These are phyloP conservation scores for Perkinsus chesapeaki DNA, from an alignment of 169 alveolate genomes.

Conservation along the genomic window DNA sequence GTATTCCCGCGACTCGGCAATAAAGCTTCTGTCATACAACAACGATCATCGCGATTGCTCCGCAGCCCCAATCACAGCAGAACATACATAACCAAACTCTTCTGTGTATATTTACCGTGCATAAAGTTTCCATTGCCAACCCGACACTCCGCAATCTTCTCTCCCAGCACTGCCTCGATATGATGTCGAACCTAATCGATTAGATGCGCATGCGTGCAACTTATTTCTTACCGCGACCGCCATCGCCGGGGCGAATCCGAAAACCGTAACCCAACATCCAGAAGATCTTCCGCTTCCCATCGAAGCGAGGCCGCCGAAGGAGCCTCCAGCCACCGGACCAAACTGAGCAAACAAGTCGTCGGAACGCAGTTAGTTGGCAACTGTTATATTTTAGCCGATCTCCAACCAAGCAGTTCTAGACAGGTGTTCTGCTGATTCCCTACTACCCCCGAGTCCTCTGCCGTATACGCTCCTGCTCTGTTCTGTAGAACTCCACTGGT, in stretches of 20 bases:
- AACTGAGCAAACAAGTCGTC: no score
- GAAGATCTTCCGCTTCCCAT: not conserved
- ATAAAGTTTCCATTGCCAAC: not conserved
- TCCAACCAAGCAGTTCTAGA: no score
- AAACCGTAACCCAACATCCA: not conserved
- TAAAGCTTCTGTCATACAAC: no score
- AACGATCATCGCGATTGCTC: no score
- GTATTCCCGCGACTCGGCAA: no score
- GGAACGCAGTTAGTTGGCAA: no score
- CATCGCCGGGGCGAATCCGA: not conserved
- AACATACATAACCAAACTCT: no score
- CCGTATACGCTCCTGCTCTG: not conserved
- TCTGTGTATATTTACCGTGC: not conserved
- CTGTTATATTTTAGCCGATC: no score
- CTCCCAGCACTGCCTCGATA: not conserved
- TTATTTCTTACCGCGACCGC: not conserved
- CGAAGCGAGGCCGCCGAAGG: not conserved
- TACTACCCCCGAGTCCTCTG: not conserved
- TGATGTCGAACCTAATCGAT: not conserved
- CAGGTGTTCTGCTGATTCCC: no score
- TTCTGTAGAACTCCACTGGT: not conserved
- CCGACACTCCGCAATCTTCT: not conserved
- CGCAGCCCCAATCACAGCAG: no score
- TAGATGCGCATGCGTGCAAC: no score
- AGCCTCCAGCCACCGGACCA: not conserved